Evolutionary conservation across 2,329 filamentous ascomycete genomes (phyloP), one percentile per base, ranked within the genome.

Genomic region (Simplicillium aogashimaense): DNA sequence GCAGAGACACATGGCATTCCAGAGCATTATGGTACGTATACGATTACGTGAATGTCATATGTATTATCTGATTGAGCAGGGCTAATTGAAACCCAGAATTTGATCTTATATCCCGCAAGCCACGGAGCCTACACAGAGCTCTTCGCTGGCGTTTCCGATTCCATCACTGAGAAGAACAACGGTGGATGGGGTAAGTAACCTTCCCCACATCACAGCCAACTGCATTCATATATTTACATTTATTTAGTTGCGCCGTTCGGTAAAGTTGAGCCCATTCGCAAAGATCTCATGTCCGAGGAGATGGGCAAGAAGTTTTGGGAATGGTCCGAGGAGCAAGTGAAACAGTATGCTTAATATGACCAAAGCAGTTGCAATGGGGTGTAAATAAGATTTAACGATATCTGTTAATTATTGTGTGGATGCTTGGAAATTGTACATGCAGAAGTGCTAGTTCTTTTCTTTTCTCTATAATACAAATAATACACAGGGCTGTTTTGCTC

Each of bases 91-190:
- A 16, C 7, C 17, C 29, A 42, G 40, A 38, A 38, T 33, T 16
- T 29, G 18, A 31, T 32, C 13, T 15, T 30, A 4, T 47, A 53
- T 37, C 50, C 53, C 5, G 12, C 47, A 2, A 37, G 55, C 15
- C 45, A 54, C 31, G 66, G 65, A 1, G 65, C 64, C 1, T 68
- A 65, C 42, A 67, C 66, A 0, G 57, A 65, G 45, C 48, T 70
- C 3, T 71, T 58, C 42, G 60, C 64, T 6, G 64, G 56, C 0
- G 49, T 65, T 31, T 60, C 62, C 1, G 55, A 57, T 0, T 59
- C 66, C 1, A 51, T 68, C 11, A 63, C 58, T 1, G 29, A 53
- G 3, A 57, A 59, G 31, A 53, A 56, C 18, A 49, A 49, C 7
- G 53, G 51, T 2, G 38, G 39, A 6, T 55, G 49, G 45, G 15